Evolutionary conservation across 164 flowering plant species (phyloP).

Genomic region (Protea cynaroides): DNA sequence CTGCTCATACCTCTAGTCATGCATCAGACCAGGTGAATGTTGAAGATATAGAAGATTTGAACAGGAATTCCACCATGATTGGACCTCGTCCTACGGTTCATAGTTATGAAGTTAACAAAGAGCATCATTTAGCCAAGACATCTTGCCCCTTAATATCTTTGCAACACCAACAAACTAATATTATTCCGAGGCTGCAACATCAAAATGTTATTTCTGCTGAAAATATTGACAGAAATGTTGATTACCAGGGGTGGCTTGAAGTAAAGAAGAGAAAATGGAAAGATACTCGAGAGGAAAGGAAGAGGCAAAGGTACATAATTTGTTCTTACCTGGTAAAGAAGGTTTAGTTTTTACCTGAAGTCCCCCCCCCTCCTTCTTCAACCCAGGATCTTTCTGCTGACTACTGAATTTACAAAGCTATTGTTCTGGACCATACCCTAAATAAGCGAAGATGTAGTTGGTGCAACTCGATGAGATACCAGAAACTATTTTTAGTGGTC

Average conservation of each 20-base stretch:
- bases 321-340: background rate
- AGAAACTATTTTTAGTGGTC: background rate
- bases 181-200: conserved; percentile 9
- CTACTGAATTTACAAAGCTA: background rate
- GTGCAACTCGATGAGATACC: background rate
- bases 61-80: conserved; percentile 21
- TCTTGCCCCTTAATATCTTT: conserved; percentile 10
- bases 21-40: conserved; percentile 24
- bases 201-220: conserved; percentile 19
- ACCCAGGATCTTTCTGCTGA: background rate
- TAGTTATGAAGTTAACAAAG: conserved; percentile 42
- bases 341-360: too few relatives aligned
- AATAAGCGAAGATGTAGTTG: background rate
- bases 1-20: conserved; percentile 15
- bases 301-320: conserved; percentile 59
- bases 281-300: conserved; percentile 59
- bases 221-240: conserved; percentile 60
- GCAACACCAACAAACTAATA: conserved; percentile 18
- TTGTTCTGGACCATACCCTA: background rate
- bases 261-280: conserved; percentile 89
- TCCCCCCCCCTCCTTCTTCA: too few relatives aligned
- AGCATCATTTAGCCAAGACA: conserved; percentile 19
- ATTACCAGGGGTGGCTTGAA: conserved; percentile 95
- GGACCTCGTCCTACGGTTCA: conserved; percentile 70
- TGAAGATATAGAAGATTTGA: conserved; percentile 77